These are phyloP conservation scores for Grosmannia penicillata DNA, from an alignment of 2,329 filamentous ascomycete species.

Conservation along the genomic window DNA sequence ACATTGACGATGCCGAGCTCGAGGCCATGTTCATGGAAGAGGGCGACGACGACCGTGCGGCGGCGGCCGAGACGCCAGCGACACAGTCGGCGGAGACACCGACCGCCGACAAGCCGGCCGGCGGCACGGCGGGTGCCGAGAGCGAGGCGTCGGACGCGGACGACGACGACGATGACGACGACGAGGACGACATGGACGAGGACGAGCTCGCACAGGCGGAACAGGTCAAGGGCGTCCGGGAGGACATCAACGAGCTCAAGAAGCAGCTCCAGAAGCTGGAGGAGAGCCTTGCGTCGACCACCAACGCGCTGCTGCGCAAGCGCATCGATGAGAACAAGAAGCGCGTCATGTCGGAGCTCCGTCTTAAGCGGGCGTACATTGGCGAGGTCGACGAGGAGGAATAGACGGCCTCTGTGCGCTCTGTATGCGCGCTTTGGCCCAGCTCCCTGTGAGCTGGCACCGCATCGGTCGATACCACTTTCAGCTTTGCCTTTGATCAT, in stretches of 20 bases:
- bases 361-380: slow-evolving; percentile 20
- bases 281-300: slow-evolving; percentile 26
- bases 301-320: slow-evolving; percentile 32
- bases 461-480: too few species aligned
- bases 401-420: not conserved
- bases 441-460: too few species aligned
- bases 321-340: slow-evolving; percentile 35
- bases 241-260: slow-evolving; percentile 34
- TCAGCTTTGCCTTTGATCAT: too few species aligned
- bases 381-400: slow-evolving; percentile 20
- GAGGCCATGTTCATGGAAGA: slow-evolving; percentile 27
- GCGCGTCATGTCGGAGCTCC: slow-evolving; percentile 25
- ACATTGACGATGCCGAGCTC: slow-evolving; percentile 20
- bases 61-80: slow-evolving; percentile 24
- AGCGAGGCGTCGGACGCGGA: slow-evolving; percentile 29
- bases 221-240: slow-evolving; percentile 37
- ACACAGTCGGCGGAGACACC: slow-evolving; percentile 30
- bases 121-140: slow-evolving; percentile 30
- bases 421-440: not conserved
- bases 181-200: slow-evolving; percentile 38
- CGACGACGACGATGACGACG: slow-evolving; percentile 37
- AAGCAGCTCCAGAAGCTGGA: slow-evolving; percentile 32
- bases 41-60: slow-evolving; percentile 33
- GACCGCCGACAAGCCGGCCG: too few species aligned
- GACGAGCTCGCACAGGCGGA: slow-evolving; percentile 34